Evolutionary conservation across 805 yeast species (phyloP).

Genomic region (Teunomyces tritomae): DNA sequence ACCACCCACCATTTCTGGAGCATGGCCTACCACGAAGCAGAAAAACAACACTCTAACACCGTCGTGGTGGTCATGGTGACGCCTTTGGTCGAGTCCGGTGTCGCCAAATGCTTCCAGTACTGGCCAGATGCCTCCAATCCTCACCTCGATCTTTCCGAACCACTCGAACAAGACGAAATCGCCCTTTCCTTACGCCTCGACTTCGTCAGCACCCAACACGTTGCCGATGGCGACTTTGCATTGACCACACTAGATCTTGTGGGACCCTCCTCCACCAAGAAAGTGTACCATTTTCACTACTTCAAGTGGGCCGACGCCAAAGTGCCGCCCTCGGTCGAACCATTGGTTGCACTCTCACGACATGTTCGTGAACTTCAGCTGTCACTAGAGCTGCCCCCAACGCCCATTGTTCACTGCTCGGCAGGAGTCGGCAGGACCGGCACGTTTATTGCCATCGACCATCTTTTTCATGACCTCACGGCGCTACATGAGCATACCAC

Average conservation of each 20-base stretch:
- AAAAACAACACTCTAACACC: slow-evolving; percentile 19
- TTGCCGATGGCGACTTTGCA: slow-evolving; percentile 19
- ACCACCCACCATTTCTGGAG: slow-evolving; percentile 50
- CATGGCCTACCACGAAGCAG: slow-evolving; percentile 43
- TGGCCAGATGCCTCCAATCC: slow-evolving; percentile 29
- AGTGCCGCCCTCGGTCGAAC: slow-evolving; percentile 33
- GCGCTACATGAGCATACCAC: background rate
- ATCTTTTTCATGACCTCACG: slow-evolving; percentile 20
- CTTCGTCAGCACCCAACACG: slow-evolving; percentile 16
- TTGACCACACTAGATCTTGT: slow-evolving; percentile 27
- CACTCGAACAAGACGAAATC: slow-evolving; percentile 19
- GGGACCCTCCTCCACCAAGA: slow-evolving; percentile 15
- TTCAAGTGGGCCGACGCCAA: slow-evolving; percentile 45
- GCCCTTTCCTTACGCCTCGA: slow-evolving; percentile 15
- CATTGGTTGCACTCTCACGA: slow-evolving; percentile 23
- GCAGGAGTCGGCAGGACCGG: slow-evolving; percentile 95
- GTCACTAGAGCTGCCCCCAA: slow-evolving; percentile 6
- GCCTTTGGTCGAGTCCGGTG: slow-evolving; percentile 49
- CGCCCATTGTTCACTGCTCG: slow-evolving; percentile 66
- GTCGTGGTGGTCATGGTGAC: slow-evolving; percentile 41
- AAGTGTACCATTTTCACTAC: slow-evolving; percentile 40
- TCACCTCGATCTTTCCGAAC: slow-evolving; percentile 17
- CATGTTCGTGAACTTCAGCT: slow-evolving; percentile 14
- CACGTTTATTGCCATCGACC: slow-evolving; percentile 37
- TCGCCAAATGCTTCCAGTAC: slow-evolving; percentile 41